Percentiles rank a stretch among this genome's conserved stretches.
Evolutionary conservation across 345 rosid genomes (phyloP).

Genomic region (Syzygium oleosum): DNA sequence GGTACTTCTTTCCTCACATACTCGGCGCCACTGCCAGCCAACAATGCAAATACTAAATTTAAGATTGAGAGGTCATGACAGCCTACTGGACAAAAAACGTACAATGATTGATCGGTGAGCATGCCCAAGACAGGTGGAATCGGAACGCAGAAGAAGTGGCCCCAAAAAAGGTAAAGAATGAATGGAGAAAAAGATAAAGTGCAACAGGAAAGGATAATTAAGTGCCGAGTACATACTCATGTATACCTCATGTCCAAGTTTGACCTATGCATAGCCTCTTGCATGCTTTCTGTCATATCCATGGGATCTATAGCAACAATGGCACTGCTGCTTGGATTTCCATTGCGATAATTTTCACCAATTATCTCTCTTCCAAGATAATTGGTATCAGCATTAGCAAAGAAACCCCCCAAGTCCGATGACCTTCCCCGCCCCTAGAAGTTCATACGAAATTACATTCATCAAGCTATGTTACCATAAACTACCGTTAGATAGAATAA

Average conservation of each 20-base stretch:
- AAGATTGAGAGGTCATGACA: neutral
- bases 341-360: slow-evolving; percentile 29
- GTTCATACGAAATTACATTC: neutral
- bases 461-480: neutral
- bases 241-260: slow-evolving; percentile 87
- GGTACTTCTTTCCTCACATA: slow-evolving; percentile 85
- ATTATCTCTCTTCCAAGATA: slow-evolving; percentile 38
- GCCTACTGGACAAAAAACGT: neutral
- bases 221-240: slow-evolving; percentile 15
- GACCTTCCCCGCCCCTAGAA: slow-evolving; percentile 56
- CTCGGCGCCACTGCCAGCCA: slow-evolving; percentile 68
- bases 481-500: neutral
- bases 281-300: slow-evolving; percentile 99
- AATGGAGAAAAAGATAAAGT: neutral
- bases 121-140: neutral
- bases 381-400: slow-evolving; percentile 61
- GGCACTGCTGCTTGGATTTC: slow-evolving; percentile 27
- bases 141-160: neutral
- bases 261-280: slow-evolving; percentile 95
- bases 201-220: neutral
- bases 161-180: neutral
- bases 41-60: slow-evolving; percentile 15
- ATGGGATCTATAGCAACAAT: slow-evolving; percentile 58
- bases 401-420: slow-evolving; percentile 70
- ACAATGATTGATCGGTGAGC: neutral